Evolutionary conservation across 73 alveolate species (phyloP).

Genomic region (Uronychia binucleata): DNA sequence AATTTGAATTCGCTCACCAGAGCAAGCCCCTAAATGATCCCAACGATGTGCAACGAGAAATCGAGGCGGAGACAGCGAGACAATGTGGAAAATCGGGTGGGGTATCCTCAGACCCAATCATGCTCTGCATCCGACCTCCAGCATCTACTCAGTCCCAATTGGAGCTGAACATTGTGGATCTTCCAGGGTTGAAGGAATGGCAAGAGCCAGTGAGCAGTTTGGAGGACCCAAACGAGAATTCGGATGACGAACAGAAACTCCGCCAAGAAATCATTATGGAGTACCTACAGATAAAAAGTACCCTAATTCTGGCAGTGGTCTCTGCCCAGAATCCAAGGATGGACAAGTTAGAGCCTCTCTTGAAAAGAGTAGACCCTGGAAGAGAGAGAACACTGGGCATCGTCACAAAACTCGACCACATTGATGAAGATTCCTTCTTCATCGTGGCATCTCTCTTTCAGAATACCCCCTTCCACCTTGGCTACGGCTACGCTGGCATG

Average conservation of each 20-base stretch:
- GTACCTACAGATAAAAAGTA: no score
- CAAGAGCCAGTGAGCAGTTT: no score
- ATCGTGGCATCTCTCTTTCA: constrained; percentile 86
- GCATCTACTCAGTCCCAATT: not conserved
- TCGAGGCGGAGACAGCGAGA: not conserved
- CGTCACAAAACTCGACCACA: constrained; percentile 90
- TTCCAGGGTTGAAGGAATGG: no score
- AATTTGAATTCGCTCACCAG: not conserved
- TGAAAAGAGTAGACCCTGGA: constrained; percentile 84
- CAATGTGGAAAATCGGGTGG: not conserved
- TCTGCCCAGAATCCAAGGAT: not conserved
- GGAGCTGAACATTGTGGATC: not conserved
- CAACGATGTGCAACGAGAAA: not conserved
- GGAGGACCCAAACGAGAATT: no score
- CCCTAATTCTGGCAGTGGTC: not conserved
- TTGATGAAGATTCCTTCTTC: constrained; percentile 86
- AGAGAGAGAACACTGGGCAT: constrained; percentile 92
- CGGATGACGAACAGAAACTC: no score
- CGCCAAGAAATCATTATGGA: no score
- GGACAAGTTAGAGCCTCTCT: not conserved
- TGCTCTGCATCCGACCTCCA: not conserved
- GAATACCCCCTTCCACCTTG: constrained; percentile 79
- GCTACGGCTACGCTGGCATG: constrained; percentile 96
- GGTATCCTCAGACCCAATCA: not conserved
- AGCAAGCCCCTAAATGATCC: not conserved